Evolutionary conservation across 1,284 basidiomycete genomes (phyloP).

Genomic region (Ceratobasidium sp.): DNA sequence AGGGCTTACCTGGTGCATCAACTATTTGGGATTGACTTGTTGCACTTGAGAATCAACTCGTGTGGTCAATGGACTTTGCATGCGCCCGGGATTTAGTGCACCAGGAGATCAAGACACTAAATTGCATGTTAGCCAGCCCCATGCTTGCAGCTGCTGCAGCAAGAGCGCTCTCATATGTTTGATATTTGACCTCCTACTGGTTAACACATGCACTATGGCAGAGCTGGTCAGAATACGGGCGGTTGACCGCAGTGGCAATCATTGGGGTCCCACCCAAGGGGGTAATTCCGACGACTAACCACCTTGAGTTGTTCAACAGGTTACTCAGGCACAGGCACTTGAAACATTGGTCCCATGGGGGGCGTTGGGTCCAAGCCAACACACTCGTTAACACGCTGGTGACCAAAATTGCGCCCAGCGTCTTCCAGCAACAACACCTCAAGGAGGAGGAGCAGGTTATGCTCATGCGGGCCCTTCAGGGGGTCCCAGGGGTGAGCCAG

Average conservation of each 20-base stretch:
- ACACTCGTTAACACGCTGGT: slow-evolving; percentile 46
- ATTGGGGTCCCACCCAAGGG: slow-evolving; percentile 45
- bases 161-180: slow-evolving; percentile 36
- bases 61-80: not conserved
- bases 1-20: slow-evolving; percentile 2
- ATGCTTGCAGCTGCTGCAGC: not conserved
- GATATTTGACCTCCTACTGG: slow-evolving; percentile 44
- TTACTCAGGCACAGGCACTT: slow-evolving; percentile 49
- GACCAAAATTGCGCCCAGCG: slow-evolving; percentile 44
- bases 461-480: too few species aligned
- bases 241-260: slow-evolving; percentile 43
- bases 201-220: slow-evolving; percentile 43
- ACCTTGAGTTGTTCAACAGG: slow-evolving; percentile 53
- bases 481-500: too few species aligned
- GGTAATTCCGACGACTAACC: too few species aligned
- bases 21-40: not conserved
- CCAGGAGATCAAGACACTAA: too few species aligned
- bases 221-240: slow-evolving; percentile 48
- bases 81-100: not conserved
- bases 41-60: too few species aligned
- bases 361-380: slow-evolving; percentile 48
- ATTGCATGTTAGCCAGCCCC: not conserved
- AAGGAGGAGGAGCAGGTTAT: not conserved
- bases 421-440: slow-evolving; percentile 42
- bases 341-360: slow-evolving; percentile 45